Conservation (phyloP, 2,329 filamentous ascomycete genomes). For the Pseudopyrenochaeta lycopersici region DNA sequence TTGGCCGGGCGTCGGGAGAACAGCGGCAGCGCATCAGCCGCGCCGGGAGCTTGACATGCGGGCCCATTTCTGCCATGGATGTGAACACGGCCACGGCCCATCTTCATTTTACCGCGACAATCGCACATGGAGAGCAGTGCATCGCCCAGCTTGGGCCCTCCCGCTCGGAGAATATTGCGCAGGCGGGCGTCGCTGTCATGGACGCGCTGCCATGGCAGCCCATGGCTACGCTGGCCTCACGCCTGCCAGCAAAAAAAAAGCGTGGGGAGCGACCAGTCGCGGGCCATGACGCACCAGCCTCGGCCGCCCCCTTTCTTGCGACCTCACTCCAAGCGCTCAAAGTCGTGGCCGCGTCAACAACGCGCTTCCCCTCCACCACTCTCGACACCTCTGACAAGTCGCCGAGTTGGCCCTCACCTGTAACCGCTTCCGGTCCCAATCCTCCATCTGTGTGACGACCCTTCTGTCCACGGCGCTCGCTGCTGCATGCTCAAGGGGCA, state of each 20-base stretch:
- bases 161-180: slow-evolving; percentile 25
- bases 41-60: slow-evolving; percentile 28
- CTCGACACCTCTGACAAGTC: slow-evolving; percentile 26
- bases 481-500: slow-evolving; percentile 45
- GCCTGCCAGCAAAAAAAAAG: no score
- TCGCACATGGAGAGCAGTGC: slow-evolving; percentile 21
- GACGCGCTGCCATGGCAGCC: no score
- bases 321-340: slow-evolving; percentile 28
- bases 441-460: slow-evolving; percentile 32
- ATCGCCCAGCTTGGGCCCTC: slow-evolving; percentile 22
- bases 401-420: slow-evolving; percentile 28
- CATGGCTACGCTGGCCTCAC: no score
- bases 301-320: slow-evolving; percentile 30
- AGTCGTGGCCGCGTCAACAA: slow-evolving; percentile 25
- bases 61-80: slow-evolving; percentile 20
- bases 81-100: slow-evolving; percentile 12
- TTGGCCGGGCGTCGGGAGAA: slow-evolving; percentile 20
- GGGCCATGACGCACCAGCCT: slow-evolving; percentile 26
- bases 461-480: slow-evolving; percentile 31
- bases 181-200: neutral
- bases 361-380: slow-evolving; percentile 20
- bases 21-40: slow-evolving; percentile 38
- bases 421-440: slow-evolving; percentile 29
- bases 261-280: slow-evolving; percentile 16
- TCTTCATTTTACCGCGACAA: slow-evolving; percentile 26